Percentiles rank a stretch among this genome's conserved stretches.
phyloP scores from a whole-genome alignment of 192 early-diverging fungal species.

The Chytriomyces sp. region DNA sequence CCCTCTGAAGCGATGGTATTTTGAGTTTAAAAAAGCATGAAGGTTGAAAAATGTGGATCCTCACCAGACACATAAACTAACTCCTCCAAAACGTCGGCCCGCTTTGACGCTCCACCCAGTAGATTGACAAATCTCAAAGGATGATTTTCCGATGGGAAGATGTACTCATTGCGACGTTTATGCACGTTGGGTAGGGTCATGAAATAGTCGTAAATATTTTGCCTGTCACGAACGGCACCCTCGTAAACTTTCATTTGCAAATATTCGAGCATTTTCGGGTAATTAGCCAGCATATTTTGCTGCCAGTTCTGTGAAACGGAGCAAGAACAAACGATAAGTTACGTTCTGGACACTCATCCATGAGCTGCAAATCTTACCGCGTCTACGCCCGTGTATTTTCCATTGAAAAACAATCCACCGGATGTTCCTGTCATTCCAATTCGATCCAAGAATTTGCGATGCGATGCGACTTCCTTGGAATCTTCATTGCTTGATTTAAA shows the following conservation, averaged over 20 bases:
- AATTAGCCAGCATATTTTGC: slow-evolving; percentile 55
- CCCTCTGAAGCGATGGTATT: slow-evolving; percentile 3
- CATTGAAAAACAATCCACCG: slow-evolving; percentile 78
- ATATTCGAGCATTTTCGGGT: slow-evolving; percentile 58
- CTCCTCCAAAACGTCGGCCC: not conserved
- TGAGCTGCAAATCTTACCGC: slow-evolving; percentile 44
- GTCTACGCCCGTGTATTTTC: slow-evolving; percentile 69
- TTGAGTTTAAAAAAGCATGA: not conserved
- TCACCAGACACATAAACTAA: slow-evolving; percentile 24
- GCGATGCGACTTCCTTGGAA: not conserved
- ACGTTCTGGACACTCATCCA: not conserved
- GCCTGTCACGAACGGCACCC: slow-evolving; percentile 56
- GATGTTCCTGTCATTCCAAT: slow-evolving; percentile 24
- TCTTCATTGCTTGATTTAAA: slow-evolving; percentile 11
- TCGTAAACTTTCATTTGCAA: slow-evolving; percentile 55
- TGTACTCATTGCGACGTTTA: slow-evolving; percentile 67
- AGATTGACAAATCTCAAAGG: slow-evolving; percentile 27
- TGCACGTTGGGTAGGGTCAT: slow-evolving; percentile 66
- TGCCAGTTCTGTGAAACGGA: slow-evolving; percentile 50
- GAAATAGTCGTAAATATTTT: slow-evolving; percentile 74
- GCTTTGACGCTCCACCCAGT: not conserved
- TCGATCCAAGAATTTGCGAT: slow-evolving; percentile 18
- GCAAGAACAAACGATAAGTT: slow-evolving; percentile 14
- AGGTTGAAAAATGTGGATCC: not conserved
- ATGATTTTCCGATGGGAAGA: slow-evolving; percentile 56